Evolutionary conservation across 768 basidiomycete genomes (phyloP).

Genomic region (Cyathus striatus): DNA sequence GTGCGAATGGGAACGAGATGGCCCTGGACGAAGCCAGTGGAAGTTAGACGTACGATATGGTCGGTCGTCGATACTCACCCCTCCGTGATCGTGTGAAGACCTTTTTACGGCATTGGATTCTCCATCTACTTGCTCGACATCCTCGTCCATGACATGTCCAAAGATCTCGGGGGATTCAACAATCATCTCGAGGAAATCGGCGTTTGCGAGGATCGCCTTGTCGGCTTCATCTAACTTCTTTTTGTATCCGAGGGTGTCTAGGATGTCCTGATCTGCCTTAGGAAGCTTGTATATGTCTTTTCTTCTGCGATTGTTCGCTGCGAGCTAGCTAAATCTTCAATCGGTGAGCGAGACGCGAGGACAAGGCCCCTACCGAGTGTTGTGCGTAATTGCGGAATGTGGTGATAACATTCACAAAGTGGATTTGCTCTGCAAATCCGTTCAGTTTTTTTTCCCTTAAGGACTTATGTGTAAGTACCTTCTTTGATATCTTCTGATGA

Average conservation of each 20-base stretch:
- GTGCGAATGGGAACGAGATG: slow-evolving; percentile 16
- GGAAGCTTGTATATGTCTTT: slow-evolving; percentile 76
- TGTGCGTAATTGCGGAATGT: slow-evolving; percentile 74
- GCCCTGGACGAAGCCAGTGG: background rate
- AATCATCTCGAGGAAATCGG: slow-evolving; percentile 70
- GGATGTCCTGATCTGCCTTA: slow-evolving; percentile 59
- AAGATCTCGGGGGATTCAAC: slow-evolving; percentile 82
- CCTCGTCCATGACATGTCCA: slow-evolving; percentile 40
- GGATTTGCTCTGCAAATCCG: slow-evolving; percentile 51
- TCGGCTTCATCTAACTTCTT: slow-evolving; percentile 78
- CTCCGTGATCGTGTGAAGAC: slow-evolving; percentile 6
- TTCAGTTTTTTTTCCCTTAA: no score
- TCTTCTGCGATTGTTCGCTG: slow-evolving; percentile 56
- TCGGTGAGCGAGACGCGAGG: slow-evolving; percentile 3
- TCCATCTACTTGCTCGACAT: slow-evolving; percentile 17
- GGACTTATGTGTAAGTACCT: slow-evolving; percentile 22
- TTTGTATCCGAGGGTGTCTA: slow-evolving; percentile 68
- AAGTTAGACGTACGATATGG: background rate
- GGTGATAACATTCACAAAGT: slow-evolving; percentile 71
- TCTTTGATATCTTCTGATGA: no score
- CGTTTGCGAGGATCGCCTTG: slow-evolving; percentile 74
- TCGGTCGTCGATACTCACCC: background rate
- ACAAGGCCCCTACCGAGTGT: slow-evolving; percentile 52
- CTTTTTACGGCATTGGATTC: slow-evolving; percentile 4
- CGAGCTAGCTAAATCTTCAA: slow-evolving; percentile 26